Evolutionary conservation across 1,284 basidiomycete species (phyloP), one percentile per base, ranked within the genome.

Genomic region (Caloboletus inedulis): DNA sequence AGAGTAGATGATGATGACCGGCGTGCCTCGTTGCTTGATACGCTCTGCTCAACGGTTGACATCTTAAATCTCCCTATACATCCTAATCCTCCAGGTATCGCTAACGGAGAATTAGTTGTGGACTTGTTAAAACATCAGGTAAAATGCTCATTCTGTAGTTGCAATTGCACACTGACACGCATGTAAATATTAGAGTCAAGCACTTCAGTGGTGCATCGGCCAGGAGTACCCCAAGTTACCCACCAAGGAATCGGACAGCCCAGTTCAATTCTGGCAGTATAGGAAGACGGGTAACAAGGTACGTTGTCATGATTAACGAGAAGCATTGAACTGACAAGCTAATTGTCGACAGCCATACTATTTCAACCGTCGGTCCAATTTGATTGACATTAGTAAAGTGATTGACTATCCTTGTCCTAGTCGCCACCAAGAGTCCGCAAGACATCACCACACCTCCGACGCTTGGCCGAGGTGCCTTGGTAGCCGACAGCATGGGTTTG

Each of bases 401-500:
- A 10, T 45, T 51, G 29, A 51, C 36, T 49, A 10, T n/a, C 23
- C 25, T 21, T 39, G 25, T 58, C 54, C 8, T 51, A 84, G 86
- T 93, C 50, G 90, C 87, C 0, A 94, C 91, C 0, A 87, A 87
- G 61, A 87, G 82, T 3, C 90, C 89, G 18, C 87, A 89, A 65
- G 74, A 77, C 42, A 71, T 71, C 10, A 49, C n/a, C 6, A 54
- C 54, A 0, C 68, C 79, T 3, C 93, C 93, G 0, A 58, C 62
- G 0, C 78, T 96, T 16, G 91, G 91, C 5, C 77, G 87, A 57
- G 93, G 94, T 18, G 93, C 90, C 1, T 76, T 95, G 43, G 84
- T 90, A 52, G 91, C 89, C 0, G 94, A 96, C 69, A 89, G 89
- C 35, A 96, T 96, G 92, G 92, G 92, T 54, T 64, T 84, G 54